Evolutionary conservation across 192 early-diverging fungal genomes (phyloP).

Genomic region (Backusella tarrabulga): DNA sequence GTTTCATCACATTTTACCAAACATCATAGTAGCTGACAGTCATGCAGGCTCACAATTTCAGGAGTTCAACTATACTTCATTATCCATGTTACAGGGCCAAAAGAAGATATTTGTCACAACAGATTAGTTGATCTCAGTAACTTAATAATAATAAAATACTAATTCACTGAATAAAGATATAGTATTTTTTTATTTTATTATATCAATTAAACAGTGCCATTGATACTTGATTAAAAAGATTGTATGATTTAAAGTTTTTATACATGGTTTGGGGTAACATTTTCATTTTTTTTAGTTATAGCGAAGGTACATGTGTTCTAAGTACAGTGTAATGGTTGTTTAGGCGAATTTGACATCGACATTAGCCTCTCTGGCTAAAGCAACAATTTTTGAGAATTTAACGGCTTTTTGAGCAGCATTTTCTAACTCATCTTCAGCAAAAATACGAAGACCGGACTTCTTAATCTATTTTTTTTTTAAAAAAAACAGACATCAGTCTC

Average conservation of each 20-base stretch:
- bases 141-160: not conserved
- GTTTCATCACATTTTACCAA: not conserved
- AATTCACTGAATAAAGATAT: not conserved
- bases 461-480: constrained; percentile 49
- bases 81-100: not conserved
- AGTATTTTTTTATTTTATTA: not conserved
- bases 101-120: not conserved
- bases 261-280: not conserved
- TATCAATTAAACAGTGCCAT: not conserved
- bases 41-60: not conserved
- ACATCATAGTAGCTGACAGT: not conserved
- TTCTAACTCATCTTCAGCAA: constrained; percentile 93
- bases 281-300: not conserved
- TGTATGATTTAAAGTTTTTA: not conserved
- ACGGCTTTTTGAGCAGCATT: constrained; percentile 90
- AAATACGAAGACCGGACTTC: constrained; percentile 89
- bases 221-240: not conserved
- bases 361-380: constrained; percentile 70
- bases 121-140: not conserved
- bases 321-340: not conserved
- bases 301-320: not conserved
- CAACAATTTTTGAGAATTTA: constrained; percentile 79
- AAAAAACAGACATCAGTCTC: not conserved
- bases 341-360: constrained; percentile 69
- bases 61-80: not conserved